A percentile compares a stretch with the other conserved stretches of the same genome.
phyloP scores from a whole-genome alignment of 208 protist genomes.

The Vickermania spadyakhi region DNA sequence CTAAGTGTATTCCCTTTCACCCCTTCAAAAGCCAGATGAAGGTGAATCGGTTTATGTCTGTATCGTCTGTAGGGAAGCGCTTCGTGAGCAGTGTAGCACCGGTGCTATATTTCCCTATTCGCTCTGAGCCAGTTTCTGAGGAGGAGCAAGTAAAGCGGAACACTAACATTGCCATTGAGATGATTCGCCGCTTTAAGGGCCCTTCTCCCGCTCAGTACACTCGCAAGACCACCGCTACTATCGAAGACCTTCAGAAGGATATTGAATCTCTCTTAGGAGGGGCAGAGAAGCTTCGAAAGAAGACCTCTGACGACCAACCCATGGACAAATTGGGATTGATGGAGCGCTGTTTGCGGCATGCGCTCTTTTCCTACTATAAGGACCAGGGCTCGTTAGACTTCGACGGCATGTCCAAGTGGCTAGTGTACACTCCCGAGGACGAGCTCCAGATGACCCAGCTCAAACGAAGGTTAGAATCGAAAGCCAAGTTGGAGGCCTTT shows the following conservation, averaged over 20 bases:
- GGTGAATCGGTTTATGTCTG: not conserved
- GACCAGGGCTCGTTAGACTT: conserved; percentile 84
- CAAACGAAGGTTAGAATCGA: conserved; percentile 66
- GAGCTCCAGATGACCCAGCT: conserved; percentile 66
- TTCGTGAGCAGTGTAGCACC: conserved; percentile 75
- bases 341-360: conserved; percentile 88
- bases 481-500: conserved; percentile 64
- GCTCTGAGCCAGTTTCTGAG: conserved; percentile 25
- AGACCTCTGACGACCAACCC: conserved; percentile 68
- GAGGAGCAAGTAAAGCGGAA: conserved; percentile 84
- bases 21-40: not conserved
- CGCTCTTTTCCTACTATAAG: conserved; percentile 87
- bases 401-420: conserved; percentile 82
- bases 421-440: conserved; percentile 88
- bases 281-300: conserved; percentile 64
- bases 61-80: not conserved
- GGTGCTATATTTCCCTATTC: conserved; percentile 76
- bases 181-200: conserved; percentile 84
- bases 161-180: conserved; percentile 85
- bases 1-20: too few species aligned
- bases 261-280: conserved; percentile 83
- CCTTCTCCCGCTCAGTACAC: conserved; percentile 61
- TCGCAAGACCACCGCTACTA: conserved; percentile 63
- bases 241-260: conserved; percentile 85
- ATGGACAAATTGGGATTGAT: conserved; percentile 89